Evolutionary conservation across 345 rosid species (phyloP).

Genomic region (rapeseed (Brassica napus)): DNA sequence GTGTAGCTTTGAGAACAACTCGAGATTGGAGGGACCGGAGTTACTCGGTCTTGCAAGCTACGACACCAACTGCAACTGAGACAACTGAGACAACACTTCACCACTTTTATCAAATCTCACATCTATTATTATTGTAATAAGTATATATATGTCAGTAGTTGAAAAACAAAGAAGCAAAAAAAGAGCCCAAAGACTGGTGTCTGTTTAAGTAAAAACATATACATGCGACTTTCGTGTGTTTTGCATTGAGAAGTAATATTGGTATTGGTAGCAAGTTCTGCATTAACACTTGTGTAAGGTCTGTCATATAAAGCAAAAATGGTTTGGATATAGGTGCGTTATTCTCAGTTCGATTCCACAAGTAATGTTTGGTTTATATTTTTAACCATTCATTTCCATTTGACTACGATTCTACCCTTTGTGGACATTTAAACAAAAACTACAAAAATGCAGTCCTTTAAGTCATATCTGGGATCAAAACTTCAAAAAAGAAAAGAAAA

Average conservation of each 20-base stretch:
- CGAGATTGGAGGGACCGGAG: conserved; percentile 90
- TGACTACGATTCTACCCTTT: not conserved
- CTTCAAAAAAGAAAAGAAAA: not conserved
- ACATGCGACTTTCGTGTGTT: conserved; percentile 4
- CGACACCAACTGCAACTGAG: conserved; percentile 79
- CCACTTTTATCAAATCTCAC: conserved; percentile 27
- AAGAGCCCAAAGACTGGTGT: not conserved
- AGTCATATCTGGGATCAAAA: not conserved
- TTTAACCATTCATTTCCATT: not conserved
- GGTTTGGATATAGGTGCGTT: not conserved
- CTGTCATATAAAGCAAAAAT: not conserved
- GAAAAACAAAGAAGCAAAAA: not conserved
- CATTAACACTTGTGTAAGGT: not conserved
- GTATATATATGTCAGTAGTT: conserved; percentile 32
- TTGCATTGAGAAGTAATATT: conserved; percentile 12
- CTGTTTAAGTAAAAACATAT: conserved; percentile 14
- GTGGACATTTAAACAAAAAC: not conserved
- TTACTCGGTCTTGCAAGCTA: conserved; percentile 87
- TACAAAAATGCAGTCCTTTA: not conserved
- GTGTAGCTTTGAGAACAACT: conserved; percentile 87
- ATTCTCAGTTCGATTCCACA: no score
- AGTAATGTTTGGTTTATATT: no score
- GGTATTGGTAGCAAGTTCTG: conserved; percentile 25
- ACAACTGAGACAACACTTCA: conserved; percentile 33
- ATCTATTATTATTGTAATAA: conserved; percentile 29